Evolutionary conservation across 495 filamentous ascomycete genomes (phyloP).

Genomic region (Trichodelitschia bisporula): DNA sequence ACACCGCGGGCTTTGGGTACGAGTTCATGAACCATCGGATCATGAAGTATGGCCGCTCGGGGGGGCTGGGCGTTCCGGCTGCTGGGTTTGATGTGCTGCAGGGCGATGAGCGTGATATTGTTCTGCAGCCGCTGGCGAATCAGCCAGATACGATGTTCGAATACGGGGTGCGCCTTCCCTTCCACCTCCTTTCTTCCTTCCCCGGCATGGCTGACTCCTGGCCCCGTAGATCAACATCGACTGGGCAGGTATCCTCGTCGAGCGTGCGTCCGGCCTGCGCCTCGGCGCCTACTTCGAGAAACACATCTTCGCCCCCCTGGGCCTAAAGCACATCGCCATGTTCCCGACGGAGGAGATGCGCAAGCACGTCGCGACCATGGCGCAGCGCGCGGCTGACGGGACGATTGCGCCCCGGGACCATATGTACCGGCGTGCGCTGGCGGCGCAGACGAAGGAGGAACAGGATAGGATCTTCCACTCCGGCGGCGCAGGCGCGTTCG

Average conservation of each 20-base stretch:
- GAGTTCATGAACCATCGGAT: not conserved
- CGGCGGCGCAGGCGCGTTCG: conserved; percentile 31
- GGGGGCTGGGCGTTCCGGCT: no score
- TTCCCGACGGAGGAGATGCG: conserved; percentile 27
- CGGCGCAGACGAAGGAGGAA: conserved; percentile 15
- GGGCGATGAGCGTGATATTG: conserved; percentile 19
- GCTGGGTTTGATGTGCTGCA: conserved; percentile 34
- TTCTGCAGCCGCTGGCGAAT: conserved; percentile 24
- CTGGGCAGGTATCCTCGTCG: conserved; percentile 32
- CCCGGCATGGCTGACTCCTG: no score
- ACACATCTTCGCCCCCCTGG: conserved; percentile 31
- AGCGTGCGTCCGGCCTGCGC: conserved; percentile 23
- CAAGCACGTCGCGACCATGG: conserved; percentile 23
- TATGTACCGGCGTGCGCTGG: conserved; percentile 20
- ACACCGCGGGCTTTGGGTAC: not conserved
- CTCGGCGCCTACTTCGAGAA: conserved; percentile 31
- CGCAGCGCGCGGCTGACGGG: conserved; percentile 19
- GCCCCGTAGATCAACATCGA: conserved; percentile 31
- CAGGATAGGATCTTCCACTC: conserved; percentile 21
- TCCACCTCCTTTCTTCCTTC: no score
- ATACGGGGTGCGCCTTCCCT: conserved; percentile 31
- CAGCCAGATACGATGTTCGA: conserved; percentile 32
- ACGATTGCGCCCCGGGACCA: conserved; percentile 22
- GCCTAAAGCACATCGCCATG: conserved; percentile 26
- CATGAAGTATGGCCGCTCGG: no score